Evolutionary conservation across 306 rosid genomes (phyloP), one percentile per base, ranked within the genome.

Genomic region (Cajanus cajan): DNA sequence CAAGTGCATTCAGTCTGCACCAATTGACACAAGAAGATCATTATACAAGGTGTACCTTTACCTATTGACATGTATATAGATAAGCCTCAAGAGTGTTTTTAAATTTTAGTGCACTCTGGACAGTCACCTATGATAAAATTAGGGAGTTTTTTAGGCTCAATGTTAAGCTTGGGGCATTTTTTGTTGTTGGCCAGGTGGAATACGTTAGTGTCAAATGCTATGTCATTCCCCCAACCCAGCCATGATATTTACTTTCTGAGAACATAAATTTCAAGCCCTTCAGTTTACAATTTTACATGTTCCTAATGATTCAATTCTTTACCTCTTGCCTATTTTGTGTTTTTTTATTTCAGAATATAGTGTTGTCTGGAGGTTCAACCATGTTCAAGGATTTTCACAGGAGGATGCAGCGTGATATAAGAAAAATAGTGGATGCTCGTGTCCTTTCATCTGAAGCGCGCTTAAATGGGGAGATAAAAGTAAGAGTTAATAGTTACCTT

Each of bases 331-430:
- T 50, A 52, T 63, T 24, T 65, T 70, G 21, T n/a, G 21, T 66
- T 57, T 62, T n/a, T 80, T 59, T 12, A 64, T 80, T 85, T 77
- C 92, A 96, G 99, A 96, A 96, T 83, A 84, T 96, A 47, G 99
- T 96, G 71, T 78, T 96, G 80, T 96, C 99, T 22, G 99, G 99
- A 59, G 99, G 99, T 47, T 96, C 99, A 80, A 96, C 99, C 71
- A 96, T 96, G 97, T 96, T 96, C 90, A 96, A 93, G 90, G 99
- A 96, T 92, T 96, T 96, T 82, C 93, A 89, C 75, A 83, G 97
- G 86, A 96, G 98, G 85, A 89, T 96, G 92, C 99, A 96, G 75
- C 95, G 99, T 71, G 99, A 96, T 82, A 62, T 96, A 72, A 96
- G 90, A 82, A 96, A 93, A 84, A 91, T 96, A 45, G 99, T 96